Conservation (phyloP, 805 yeast species). For the Candida lessepsii region DNA sequence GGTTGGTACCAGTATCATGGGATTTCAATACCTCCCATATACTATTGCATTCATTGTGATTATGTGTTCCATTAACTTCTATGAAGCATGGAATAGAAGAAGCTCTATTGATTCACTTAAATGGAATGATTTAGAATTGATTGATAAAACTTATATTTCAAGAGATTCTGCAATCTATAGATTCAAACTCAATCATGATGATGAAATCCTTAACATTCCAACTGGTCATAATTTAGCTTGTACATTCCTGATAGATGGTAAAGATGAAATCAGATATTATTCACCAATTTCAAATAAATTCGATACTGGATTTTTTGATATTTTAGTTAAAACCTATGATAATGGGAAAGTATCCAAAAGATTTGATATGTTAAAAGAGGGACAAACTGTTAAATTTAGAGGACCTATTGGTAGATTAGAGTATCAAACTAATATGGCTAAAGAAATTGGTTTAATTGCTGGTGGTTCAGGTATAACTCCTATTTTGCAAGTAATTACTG, state of each 20-base stretch:
- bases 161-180: constrained; percentile 73
- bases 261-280: constrained; percentile 62
- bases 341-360: constrained; percentile 67
- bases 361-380: constrained; percentile 63
- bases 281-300: constrained; percentile 72
- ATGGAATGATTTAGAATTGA: constrained; percentile 67
- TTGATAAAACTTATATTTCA: constrained; percentile 71
- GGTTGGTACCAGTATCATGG: constrained; percentile 58
- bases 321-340: constrained; percentile 71
- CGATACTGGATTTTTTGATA: constrained; percentile 73
- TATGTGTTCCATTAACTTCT: constrained; percentile 34
- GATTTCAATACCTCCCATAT: constrained; percentile 50
- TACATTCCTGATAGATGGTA: constrained; percentile 46
- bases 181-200: constrained; percentile 59
- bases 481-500: constrained; percentile 73
- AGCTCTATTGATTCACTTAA: constrained; percentile 47
- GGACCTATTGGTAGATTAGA: constrained; percentile 79
- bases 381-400: constrained; percentile 65
- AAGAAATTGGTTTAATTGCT: constrained; percentile 66
- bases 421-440: constrained; percentile 56
- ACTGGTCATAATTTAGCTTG: constrained; percentile 77
- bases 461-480: constrained; percentile 94
- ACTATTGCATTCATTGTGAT: constrained; percentile 33
- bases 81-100: constrained; percentile 42
- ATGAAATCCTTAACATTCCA: constrained; percentile 64